Evolutionary conservation across 331 rosid genomes (phyloP).

Genomic region (Acacia concinna): DNA sequence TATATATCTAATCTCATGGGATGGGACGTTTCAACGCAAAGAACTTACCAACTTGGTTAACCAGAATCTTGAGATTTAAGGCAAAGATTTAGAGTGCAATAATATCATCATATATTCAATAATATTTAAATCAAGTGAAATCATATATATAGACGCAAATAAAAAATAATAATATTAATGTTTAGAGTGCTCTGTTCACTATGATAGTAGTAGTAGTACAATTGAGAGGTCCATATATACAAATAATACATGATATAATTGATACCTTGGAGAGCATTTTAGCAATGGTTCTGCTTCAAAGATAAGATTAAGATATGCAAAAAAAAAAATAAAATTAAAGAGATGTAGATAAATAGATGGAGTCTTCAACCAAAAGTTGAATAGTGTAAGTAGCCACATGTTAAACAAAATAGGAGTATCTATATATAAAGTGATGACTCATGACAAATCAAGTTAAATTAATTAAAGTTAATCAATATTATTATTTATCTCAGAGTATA

Average conservation of each 20-base stretch:
- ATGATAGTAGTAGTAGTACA: background rate
- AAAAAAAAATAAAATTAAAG: background rate
- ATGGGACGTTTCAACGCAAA: background rate
- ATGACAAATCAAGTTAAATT: background rate
- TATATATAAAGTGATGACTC: slow-evolving; percentile 15
- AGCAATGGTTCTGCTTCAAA: slow-evolving; percentile 8
- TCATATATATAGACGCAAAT: background rate
- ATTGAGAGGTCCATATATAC: background rate
- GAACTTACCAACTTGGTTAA: slow-evolving; percentile 1
- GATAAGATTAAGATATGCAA: slow-evolving; percentile 27
- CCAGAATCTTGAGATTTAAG: slow-evolving; percentile 13
- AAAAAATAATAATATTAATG: background rate
- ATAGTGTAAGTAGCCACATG: background rate
- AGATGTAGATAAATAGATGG: background rate
- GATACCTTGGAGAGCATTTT: background rate
- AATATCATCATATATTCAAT: background rate
- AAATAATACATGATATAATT: background rate
- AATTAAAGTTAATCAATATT: background rate
- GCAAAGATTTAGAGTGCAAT: slow-evolving; percentile 17
- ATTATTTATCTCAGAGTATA: background rate
- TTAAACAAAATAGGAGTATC: background rate
- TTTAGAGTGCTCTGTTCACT: slow-evolving; percentile 4
- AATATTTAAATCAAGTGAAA: background rate
- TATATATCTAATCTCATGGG: background rate
- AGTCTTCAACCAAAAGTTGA: slow-evolving; percentile 33